Evolutionary conservation across 2,329 filamentous ascomycete genomes (phyloP).

Genomic region (Pestalotiopsis fici): DNA sequence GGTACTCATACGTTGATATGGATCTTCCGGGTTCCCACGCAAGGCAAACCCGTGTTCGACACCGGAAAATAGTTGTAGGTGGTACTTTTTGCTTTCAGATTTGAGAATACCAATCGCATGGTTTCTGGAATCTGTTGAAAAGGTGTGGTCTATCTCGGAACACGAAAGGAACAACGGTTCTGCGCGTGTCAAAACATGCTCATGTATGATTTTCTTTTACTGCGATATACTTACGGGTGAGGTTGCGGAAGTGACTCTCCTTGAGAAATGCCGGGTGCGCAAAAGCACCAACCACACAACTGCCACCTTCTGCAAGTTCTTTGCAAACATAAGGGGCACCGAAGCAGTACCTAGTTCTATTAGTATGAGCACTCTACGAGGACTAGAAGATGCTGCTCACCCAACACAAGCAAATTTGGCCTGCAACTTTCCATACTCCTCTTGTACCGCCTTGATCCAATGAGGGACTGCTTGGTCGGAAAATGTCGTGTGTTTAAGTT

Average conservation of each 20-base stretch:
- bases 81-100: constrained; percentile 48
- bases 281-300: constrained; percentile 45
- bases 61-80: constrained; percentile 63
- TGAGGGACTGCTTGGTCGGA: constrained; percentile 42
- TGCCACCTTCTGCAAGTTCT: constrained; percentile 33
- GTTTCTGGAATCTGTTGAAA: constrained; percentile 36
- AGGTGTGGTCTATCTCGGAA: constrained; percentile 45
- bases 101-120: constrained; percentile 43
- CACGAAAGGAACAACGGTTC: constrained; percentile 48
- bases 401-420: constrained; percentile 43
- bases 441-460: constrained; percentile 41
- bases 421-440: constrained; percentile 30
- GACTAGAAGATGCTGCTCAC: constrained; percentile 13
- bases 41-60: constrained; percentile 67
- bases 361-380: constrained; percentile 6
- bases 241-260: constrained; percentile 41
- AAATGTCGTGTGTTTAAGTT: constrained; percentile 42
- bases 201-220: background rate
- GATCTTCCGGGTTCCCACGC: constrained; percentile 49
- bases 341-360: constrained; percentile 32
- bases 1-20: constrained; percentile 35
- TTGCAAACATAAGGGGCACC: constrained; percentile 46
- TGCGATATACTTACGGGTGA: constrained; percentile 31
- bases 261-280: constrained; percentile 52
- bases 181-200: constrained; percentile 9